Evolutionary conservation across 345 rosid genomes (phyloP), one percentile per base, ranked within the genome.

Genomic region (Abelmoschus esculentus): DNA sequence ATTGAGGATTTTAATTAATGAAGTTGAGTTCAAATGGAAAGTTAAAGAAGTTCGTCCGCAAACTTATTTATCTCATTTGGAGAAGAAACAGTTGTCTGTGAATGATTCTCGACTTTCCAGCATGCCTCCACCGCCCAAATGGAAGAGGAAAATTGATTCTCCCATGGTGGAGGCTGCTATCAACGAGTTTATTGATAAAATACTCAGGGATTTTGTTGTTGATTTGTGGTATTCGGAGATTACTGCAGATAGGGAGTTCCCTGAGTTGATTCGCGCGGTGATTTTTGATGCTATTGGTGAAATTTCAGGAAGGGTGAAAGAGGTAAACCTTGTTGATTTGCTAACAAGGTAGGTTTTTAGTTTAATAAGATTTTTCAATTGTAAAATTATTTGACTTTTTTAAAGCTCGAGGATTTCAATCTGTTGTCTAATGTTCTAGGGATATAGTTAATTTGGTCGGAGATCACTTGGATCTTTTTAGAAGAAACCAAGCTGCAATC

Each of bases 281-380:
- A 89, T 96, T 73, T 80, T 92, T 92, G 98, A 96, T 75, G 97
- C 95, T 57, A 74, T 96, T 17, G 90, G 91, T 69, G 97, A 96
- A 84, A 81, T 90, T 73, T 85, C 98, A 0, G 90, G 81, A 22
- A 87, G 98, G 82, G 88, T 83, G 5, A 96, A 96, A 80, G 88
- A 78, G 74, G 82, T 87, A 29, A 96, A 96, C 74, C 89, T 92
- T 44, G 90, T 92, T 74, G 98, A 89, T 74, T 73, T 96, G 75
- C 76, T 96, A 71, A 90, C 98, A 13, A 86, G 97, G 99, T 90
- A 22, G 32, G 18, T 14, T 55, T 14, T 22, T 22, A 22, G 1
- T 22, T 22, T 22, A 22, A 22, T 0, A 22, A 22, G 26, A 1
- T 22, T 22, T 22, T 0, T 38, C 60, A 6, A 17, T 29, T 38